Percentiles rank a stretch among this genome's conserved stretches.
Evolutionary conservation across 2,329 filamentous ascomycete species (phyloP).

Genomic region (Reticulascus tulasneorum): DNA sequence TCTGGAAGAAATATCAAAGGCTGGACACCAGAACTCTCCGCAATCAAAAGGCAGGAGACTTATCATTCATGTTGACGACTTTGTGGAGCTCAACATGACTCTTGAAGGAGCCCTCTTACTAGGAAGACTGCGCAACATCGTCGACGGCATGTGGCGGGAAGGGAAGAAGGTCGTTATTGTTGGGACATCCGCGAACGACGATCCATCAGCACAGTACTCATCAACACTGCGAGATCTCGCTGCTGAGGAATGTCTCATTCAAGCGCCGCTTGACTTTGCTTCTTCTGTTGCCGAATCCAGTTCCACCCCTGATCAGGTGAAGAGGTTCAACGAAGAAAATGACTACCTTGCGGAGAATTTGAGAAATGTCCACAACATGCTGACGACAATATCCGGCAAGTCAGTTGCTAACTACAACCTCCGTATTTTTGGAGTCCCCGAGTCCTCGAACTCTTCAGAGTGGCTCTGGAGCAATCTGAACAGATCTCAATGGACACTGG

Average conservation of each 20-base stretch:
- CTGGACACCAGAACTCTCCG: slow-evolving; percentile 1
- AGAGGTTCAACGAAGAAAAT: slow-evolving; percentile 17
- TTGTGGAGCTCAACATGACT: slow-evolving; percentile 70
- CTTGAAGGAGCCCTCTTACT: slow-evolving; percentile 67
- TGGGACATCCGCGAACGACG: slow-evolving; percentile 65
- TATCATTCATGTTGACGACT: slow-evolving; percentile 77
- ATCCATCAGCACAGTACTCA: slow-evolving; percentile 40
- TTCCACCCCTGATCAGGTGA: slow-evolving; percentile 4
- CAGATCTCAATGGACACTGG: slow-evolving; percentile 9
- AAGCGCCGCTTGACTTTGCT: slow-evolving; percentile 19
- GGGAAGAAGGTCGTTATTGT: slow-evolving; percentile 73
- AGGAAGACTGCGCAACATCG: slow-evolving; percentile 62
- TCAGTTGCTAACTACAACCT: slow-evolving; percentile 13
- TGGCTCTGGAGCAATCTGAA: no score
- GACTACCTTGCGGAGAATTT: slow-evolving; percentile 44
- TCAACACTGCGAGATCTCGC: slow-evolving; percentile 34
- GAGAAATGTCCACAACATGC: slow-evolving; percentile 43
- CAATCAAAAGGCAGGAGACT: slow-evolving; percentile 42
- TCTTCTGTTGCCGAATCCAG: slow-evolving; percentile 15
- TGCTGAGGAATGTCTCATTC: slow-evolving; percentile 35
- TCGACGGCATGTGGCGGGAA: slow-evolving; percentile 67
- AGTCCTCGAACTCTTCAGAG: slow-evolving; percentile 7
- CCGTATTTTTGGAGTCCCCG: slow-evolving; percentile 8
- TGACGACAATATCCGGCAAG: slow-evolving; percentile 30
- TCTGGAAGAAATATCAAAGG: slow-evolving; percentile 46